Conservation (phyloP, 352 stramenopile genomes). For the Pythium sukuiense region DNA sequence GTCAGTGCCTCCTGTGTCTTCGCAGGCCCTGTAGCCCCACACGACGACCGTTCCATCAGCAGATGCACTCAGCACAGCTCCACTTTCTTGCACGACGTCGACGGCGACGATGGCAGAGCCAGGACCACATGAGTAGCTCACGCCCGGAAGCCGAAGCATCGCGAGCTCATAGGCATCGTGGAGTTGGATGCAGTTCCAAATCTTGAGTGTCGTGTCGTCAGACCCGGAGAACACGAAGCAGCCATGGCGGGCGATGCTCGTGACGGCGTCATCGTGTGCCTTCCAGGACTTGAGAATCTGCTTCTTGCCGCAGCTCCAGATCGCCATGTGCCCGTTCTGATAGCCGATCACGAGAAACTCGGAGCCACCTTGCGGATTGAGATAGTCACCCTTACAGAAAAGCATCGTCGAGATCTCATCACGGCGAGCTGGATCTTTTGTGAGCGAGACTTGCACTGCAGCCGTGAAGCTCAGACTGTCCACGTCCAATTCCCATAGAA, state of each 20-base stretch:
- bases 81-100: slow-evolving; percentile 38
- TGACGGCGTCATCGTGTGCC: slow-evolving; percentile 52
- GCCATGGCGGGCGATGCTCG: slow-evolving; percentile 53
- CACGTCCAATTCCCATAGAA: slow-evolving; percentile 53
- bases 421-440: slow-evolving; percentile 29
- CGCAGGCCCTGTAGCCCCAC: slow-evolving; percentile 57
- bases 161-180: slow-evolving; percentile 56
- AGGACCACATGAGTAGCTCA: slow-evolving; percentile 36
- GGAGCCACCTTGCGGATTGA: slow-evolving; percentile 34
- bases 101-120: slow-evolving; percentile 53
- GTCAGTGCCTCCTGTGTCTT: slow-evolving; percentile 37
- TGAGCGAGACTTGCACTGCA: slow-evolving; percentile 11
- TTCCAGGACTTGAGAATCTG: slow-evolving; percentile 45
- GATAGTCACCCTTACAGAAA: slow-evolving; percentile 52
- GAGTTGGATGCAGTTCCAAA: slow-evolving; percentile 66
- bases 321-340: slow-evolving; percentile 48
- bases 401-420: slow-evolving; percentile 52
- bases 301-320: slow-evolving; percentile 61
- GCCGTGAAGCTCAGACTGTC: slow-evolving; percentile 33
- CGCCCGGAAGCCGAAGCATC: slow-evolving; percentile 38
- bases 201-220: slow-evolving; percentile 55
- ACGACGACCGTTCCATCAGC: slow-evolving; percentile 57
- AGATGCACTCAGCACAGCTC: slow-evolving; percentile 45
- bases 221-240: slow-evolving; percentile 81
- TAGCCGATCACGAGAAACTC: slow-evolving; percentile 64